Conservation (phyloP, 2,329 filamentous ascomycete species). For the Clonostachys sp. region DNA sequence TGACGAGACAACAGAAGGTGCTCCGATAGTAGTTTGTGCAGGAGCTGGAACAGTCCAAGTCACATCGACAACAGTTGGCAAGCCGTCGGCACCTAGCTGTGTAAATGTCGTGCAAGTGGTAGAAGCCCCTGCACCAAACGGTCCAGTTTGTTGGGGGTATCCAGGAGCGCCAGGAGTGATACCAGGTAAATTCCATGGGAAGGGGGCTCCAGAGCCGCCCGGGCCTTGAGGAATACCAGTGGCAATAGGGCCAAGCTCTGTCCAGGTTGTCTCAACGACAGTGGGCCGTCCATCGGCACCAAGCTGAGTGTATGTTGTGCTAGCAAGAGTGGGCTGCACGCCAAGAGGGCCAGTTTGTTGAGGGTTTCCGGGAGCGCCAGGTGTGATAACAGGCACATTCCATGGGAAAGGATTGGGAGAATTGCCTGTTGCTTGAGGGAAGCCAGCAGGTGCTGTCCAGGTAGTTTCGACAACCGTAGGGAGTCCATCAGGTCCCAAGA, state of each 20-base stretch:
- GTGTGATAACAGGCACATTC: too few relatives aligned
- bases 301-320: constrained; percentile 4
- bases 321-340: constrained; percentile 1
- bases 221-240: neutral
- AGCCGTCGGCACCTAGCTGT: constrained; percentile 12
- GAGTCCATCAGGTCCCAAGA: constrained; percentile 5
- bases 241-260: constrained; percentile 2
- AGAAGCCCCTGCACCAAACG: neutral
- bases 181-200: neutral
- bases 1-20: constrained; percentile 8
- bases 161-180: constrained; percentile 1
- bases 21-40: constrained; percentile 1
- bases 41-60: constrained; percentile 13
- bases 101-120: constrained; percentile 5
- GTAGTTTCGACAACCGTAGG: constrained; percentile 5
- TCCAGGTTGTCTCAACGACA: constrained; percentile 1
- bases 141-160: neutral
- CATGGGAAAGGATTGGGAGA: neutral
- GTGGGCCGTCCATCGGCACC: constrained; percentile 7
- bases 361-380: too few relatives aligned
- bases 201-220: too few relatives aligned
- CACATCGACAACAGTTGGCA: constrained; percentile 17
- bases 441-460: constrained; percentile 1
- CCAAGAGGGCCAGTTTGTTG: too few relatives aligned
- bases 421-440: neutral